These are phyloP conservation scores for Coemansia sp. DNA, from an alignment of 192 early-diverging fungal species.

Conservation along the genomic window DNA sequence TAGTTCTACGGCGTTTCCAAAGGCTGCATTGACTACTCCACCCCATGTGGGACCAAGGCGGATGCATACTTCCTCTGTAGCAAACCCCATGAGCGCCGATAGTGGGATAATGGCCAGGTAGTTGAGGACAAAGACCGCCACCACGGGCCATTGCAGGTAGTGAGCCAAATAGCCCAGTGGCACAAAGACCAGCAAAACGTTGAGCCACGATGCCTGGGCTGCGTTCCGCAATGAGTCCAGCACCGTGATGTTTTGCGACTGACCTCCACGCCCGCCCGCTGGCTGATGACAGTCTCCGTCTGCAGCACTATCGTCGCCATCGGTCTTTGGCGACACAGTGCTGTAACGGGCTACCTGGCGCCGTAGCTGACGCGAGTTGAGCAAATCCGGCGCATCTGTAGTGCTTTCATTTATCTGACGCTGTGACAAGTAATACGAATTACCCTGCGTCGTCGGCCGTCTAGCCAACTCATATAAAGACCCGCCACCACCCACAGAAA, in stretches of 20 bases:
- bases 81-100: constrained; percentile 86
- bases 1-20: constrained; percentile 74
- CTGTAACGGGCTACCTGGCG: constrained; percentile 39
- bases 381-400: constrained; percentile 34
- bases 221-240: constrained; percentile 36
- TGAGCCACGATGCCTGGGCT: constrained; percentile 61
- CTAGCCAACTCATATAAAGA: background rate
- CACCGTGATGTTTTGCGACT: constrained; percentile 15
- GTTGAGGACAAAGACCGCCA: constrained; percentile 77
- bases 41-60: constrained; percentile 70
- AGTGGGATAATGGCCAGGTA: constrained; percentile 89
- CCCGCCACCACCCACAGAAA: background rate
- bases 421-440: background rate
- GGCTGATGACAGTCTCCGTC: background rate
- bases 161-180: constrained; percentile 78
- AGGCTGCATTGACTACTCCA: constrained; percentile 68
- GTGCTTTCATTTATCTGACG: background rate
- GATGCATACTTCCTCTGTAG: constrained; percentile 82
- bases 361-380: constrained; percentile 51
- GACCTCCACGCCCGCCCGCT: constrained; percentile 7
- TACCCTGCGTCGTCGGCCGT: constrained; percentile 16
- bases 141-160: constrained; percentile 66
- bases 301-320: background rate
- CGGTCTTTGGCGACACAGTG: background rate
- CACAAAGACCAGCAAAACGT: constrained; percentile 73